These are phyloP conservation scores for Jamesozyma jinghongensis DNA, from an alignment of 805 yeast species.

Conservation along the genomic window DNA sequence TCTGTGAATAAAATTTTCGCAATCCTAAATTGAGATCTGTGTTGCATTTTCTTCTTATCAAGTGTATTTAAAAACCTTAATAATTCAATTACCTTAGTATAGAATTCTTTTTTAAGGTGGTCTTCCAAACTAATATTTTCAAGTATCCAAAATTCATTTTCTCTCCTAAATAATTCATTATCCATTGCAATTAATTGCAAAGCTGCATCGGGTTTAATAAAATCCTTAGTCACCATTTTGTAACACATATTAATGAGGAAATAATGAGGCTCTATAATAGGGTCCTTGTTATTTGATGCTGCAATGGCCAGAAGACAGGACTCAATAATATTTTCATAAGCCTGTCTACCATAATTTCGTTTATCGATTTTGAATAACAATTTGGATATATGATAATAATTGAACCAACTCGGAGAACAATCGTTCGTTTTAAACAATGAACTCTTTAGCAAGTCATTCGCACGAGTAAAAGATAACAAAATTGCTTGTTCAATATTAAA, in stretches of 20 bases:
- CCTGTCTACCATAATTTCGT: slow-evolving; percentile 8
- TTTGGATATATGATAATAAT: slow-evolving; percentile 50
- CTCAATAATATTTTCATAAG: slow-evolving; percentile 29
- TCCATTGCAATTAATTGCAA: slow-evolving; percentile 34
- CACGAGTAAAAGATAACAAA: slow-evolving; percentile 17
- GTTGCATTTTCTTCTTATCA: slow-evolving; percentile 90
- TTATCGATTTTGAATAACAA: slow-evolving; percentile 42
- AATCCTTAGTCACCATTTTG: slow-evolving; percentile 41
- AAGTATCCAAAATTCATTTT: slow-evolving; percentile 18
- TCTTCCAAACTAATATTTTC: slow-evolving; percentile 8
- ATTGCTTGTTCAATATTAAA: slow-evolving; percentile 26
- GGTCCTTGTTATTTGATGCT: slow-evolving; percentile 37
- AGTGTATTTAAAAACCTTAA: slow-evolving; percentile 40
- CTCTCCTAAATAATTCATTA: slow-evolving; percentile 19
- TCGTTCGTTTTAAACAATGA: slow-evolving; percentile 16
- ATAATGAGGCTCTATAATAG: slow-evolving; percentile 73
- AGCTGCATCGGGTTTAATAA: slow-evolving; percentile 34
- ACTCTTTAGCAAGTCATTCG: slow-evolving; percentile 17
- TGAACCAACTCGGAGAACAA: slow-evolving; percentile 46
- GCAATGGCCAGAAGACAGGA: slow-evolving; percentile 38
- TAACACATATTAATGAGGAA: slow-evolving; percentile 46
- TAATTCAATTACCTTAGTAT: slow-evolving; percentile 35
- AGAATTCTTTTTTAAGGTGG: slow-evolving; percentile 27
- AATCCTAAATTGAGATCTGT: slow-evolving; percentile 65
- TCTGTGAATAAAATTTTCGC: slow-evolving; percentile 55